These are phyloP conservation scores for Starmerella vitae DNA, from an alignment of 805 yeast species.

Conservation along the genomic window DNA sequence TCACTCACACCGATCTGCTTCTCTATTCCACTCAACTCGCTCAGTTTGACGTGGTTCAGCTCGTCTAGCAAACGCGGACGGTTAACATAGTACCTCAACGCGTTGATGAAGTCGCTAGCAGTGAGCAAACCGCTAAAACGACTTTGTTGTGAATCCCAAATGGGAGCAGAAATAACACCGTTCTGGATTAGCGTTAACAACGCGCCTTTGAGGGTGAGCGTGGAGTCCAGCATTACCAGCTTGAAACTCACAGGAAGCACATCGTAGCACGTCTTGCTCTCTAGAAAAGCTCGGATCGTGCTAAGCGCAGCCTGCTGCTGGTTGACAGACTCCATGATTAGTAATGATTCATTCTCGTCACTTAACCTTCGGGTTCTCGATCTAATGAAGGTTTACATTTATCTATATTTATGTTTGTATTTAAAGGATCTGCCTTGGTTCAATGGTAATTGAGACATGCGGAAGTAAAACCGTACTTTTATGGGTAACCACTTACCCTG, in stretches of 20 bases:
- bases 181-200: conserved; percentile 81
- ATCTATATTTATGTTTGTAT: no score
- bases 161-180: conserved; percentile 89
- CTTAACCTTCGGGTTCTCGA: no score
- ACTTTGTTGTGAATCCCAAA: conserved; percentile 85
- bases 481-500: no score
- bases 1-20: conserved; percentile 74
- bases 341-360: no score
- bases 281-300: conserved; percentile 70
- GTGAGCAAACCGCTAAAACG: conserved; percentile 90
- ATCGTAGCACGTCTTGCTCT: conserved; percentile 88
- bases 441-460: no score
- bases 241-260: conserved; percentile 92
- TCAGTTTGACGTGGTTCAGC: conserved; percentile 72
- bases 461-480: no score
- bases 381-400: no score
- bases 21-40: conserved; percentile 77
- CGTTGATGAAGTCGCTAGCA: conserved; percentile 84
- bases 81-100: conserved; percentile 84
- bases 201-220: conserved; percentile 78
- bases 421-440: no score
- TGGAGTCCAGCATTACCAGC: conserved; percentile 83
- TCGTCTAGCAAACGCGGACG: conserved; percentile 73
- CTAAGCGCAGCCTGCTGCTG: conserved; percentile 57
- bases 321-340: not conserved